phyloP scores from a whole-genome alignment of 2,329 filamentous ascomycete genomes.

The Fusarium sp. region DNA sequence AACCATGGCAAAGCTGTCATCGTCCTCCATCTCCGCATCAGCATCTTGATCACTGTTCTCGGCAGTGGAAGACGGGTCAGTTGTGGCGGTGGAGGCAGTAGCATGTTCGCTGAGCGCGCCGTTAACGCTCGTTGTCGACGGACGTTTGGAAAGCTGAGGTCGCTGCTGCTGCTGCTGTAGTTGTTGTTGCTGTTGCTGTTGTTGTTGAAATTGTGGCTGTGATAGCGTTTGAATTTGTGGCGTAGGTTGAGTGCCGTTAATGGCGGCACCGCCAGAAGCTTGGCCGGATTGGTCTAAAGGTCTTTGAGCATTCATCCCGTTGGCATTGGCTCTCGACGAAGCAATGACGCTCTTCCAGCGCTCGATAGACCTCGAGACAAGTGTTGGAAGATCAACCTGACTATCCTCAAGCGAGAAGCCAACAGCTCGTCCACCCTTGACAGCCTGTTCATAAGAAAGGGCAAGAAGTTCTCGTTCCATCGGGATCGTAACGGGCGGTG shows the following conservation, averaged over 20 bases:
- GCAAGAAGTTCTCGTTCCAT: conserved; percentile 63
- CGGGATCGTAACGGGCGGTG: conserved; percentile 64
- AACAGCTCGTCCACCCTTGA: conserved; percentile 55
- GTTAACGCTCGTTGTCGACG: conserved; percentile 53
- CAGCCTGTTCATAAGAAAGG: conserved; percentile 60
- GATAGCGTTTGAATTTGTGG: conserved; percentile 39
- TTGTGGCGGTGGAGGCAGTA: conserved; percentile 50
- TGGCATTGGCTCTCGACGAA: conserved; percentile 58
- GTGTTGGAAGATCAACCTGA: conserved; percentile 62
- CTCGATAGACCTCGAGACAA: conserved; percentile 67
- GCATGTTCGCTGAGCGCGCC: conserved; percentile 51
- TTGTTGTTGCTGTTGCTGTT: conserved; percentile 34
- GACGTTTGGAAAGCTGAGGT: conserved; percentile 44
- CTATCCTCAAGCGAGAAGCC: conserved; percentile 64
- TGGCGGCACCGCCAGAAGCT: conserved; percentile 33
- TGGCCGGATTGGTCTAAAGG: conserved; percentile 56
- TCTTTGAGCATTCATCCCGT: conserved; percentile 64
- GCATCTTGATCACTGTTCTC: conserved; percentile 61
- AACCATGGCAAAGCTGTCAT: conserved; percentile 66
- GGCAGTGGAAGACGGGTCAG: conserved; percentile 56
- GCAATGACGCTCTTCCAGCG: conserved; percentile 72
- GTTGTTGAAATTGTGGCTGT: conserved; percentile 35
- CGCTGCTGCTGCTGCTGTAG: conserved; percentile 32
- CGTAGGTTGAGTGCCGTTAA: conserved; percentile 36
- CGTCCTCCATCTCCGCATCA: conserved; percentile 68